Conservation (phyloP, 2,329 filamentous ascomycete species). For the Aspergillus cejpii region DNA sequence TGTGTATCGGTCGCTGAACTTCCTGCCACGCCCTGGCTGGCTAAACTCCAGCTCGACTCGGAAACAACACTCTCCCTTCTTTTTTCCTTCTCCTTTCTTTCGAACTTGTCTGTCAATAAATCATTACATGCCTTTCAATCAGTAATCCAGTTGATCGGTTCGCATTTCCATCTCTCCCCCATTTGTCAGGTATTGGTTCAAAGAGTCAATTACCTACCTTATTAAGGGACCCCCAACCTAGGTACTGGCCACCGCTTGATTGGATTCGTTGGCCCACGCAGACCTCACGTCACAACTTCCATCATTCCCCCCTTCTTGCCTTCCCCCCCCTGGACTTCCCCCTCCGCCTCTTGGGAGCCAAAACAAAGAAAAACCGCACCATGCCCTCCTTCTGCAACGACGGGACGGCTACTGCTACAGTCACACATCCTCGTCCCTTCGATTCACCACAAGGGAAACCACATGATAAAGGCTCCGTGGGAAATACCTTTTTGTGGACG, state of each 20-base stretch:
- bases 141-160: too few species aligned
- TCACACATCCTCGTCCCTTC: constrained; percentile 35
- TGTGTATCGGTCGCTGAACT: constrained; percentile 22
- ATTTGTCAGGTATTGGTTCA: too few species aligned
- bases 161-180: not conserved
- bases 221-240: too few species aligned
- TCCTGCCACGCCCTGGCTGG: constrained; percentile 23
- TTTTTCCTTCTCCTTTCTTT: not conserved
- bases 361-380: constrained; percentile 12
- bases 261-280: constrained; percentile 13
- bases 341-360: constrained; percentile 3
- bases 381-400: constrained; percentile 40
- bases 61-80: constrained; percentile 8
- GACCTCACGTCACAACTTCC: constrained; percentile 7
- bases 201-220: too few species aligned
- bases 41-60: constrained; percentile 12
- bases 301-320: not conserved
- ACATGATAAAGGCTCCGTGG: constrained; percentile 40
- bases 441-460: constrained; percentile 39
- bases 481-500: constrained; percentile 44
- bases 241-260: constrained; percentile 7
- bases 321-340: not conserved
- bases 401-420: constrained; percentile 27
- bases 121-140: not conserved
- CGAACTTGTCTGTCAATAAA: constrained; percentile 8